Percentiles rank a stretch among this genome's conserved stretches.
phyloP scores from a whole-genome alignment of 805 yeast genomes.

The Cyberlindnera nakhonratchasimensis region DNA sequence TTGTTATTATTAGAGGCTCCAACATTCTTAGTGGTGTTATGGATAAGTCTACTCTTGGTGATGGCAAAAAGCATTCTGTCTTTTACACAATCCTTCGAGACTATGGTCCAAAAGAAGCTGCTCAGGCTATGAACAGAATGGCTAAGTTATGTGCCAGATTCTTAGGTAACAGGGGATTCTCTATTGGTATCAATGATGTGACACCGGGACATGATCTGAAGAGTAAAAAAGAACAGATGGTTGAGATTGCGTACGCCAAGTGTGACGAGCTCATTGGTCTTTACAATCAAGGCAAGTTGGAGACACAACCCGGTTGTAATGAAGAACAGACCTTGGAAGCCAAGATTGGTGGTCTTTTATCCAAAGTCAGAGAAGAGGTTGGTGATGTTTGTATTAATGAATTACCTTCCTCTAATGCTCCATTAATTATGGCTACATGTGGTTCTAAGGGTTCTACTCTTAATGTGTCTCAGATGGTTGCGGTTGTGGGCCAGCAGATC shows the following conservation, averaged over 20 bases:
- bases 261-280: conserved; percentile 86
- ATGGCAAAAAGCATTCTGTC: conserved; percentile 96
- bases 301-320: conserved; percentile 98
- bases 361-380: conserved; percentile 97
- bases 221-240: conserved; percentile 78
- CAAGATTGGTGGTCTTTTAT: conserved; percentile 90
- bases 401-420: conserved; percentile 87
- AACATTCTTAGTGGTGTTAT: conserved; percentile 87
- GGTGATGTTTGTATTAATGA: conserved; percentile 97
- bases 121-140: conserved; percentile 96
- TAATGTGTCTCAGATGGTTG: conserved; percentile 99
- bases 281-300: conserved; percentile 81
- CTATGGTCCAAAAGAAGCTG: conserved; percentile 96
- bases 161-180: conserved; percentile 92
- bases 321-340: conserved; percentile 98
- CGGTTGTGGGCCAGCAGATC: conserved; percentile 98
- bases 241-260: conserved; percentile 82
- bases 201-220: conserved; percentile 84
- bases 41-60: conserved; percentile 96
- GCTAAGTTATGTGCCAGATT: conserved; percentile 97
- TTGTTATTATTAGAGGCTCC: conserved; percentile 84
- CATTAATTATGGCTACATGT: conserved; percentile 97
- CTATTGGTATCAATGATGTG: conserved; percentile 96
- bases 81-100: conserved; percentile 94
- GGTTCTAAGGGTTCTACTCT: conserved; percentile 98